These are phyloP conservation scores for Maudiozyma humilis DNA, from an alignment of 1,139 yeast genomes.

Conservation along the genomic window DNA sequence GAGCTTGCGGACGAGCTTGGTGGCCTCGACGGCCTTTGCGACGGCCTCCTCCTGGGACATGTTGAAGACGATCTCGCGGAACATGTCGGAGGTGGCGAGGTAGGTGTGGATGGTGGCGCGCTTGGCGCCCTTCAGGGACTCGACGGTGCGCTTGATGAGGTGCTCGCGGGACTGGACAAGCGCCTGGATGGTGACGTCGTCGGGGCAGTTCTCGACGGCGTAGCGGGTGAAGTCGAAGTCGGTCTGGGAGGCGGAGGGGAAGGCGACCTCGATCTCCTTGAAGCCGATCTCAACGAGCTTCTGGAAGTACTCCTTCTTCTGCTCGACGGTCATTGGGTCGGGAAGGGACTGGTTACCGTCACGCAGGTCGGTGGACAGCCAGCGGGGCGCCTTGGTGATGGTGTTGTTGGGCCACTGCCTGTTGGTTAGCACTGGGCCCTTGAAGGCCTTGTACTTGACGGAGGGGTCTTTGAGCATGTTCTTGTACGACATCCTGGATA, in stretches of 20 bases:
- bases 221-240: conserved; percentile 93
- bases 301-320: conserved; percentile 80
- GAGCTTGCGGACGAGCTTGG: conserved; percentile 68
- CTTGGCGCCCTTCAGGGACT: conserved; percentile 81
- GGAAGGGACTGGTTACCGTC: conserved; percentile 97
- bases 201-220: conserved; percentile 89
- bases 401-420: conserved; percentile 83
- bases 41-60: conserved; percentile 74
- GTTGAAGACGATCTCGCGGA: conserved; percentile 85
- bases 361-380: conserved; percentile 92
- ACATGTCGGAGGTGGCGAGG: conserved; percentile 84
- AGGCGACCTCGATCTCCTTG: conserved; percentile 94
- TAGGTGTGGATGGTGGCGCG: conserved; percentile 85
- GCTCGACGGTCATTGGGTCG: conserved; percentile 89
- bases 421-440: conserved; percentile 58
- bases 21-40: conserved; percentile 72
- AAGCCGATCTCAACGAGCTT: conserved; percentile 85
- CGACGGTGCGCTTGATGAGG: conserved; percentile 80
- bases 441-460: conserved; percentile 62
- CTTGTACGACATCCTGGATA: conserved; percentile 29
- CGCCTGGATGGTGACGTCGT: conserved; percentile 86
- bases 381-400: conserved; percentile 78
- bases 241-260: conserved; percentile 92
- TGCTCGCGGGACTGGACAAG: conserved; percentile 89
- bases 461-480: conserved; percentile 69